A percentile compares a stretch with the other conserved stretches of the same genome.
Evolutionary conservation across 768 basidiomycete species (phyloP).

Genomic region (Dacryopinax primogenitus): DNA sequence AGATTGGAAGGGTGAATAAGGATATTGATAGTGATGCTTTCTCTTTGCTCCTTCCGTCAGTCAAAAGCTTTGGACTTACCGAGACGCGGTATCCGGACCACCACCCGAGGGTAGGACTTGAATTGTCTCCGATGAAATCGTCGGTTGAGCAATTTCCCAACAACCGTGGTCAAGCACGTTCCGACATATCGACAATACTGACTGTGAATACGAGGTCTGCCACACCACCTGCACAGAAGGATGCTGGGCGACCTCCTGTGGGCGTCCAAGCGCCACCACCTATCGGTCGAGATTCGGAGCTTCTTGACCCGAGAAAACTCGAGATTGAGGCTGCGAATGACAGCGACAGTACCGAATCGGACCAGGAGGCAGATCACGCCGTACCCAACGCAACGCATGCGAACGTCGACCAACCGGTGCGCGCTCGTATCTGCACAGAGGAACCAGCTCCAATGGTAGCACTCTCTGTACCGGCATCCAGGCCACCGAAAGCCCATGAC

Average conservation of each 20-base stretch:
- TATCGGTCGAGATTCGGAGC: not conserved
- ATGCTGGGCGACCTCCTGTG: not conserved
- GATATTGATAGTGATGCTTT: not conserved
- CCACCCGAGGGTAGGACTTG: too few species aligned
- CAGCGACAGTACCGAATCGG: not conserved
- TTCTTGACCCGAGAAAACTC: not conserved
- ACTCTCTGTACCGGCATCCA: too few species aligned
- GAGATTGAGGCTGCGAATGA: not conserved
- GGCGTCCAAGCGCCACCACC: not conserved
- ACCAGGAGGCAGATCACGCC: not conserved
- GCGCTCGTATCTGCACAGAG: too few species aligned
- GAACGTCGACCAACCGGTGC: not conserved
- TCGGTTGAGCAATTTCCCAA: too few species aligned
- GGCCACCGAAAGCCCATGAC: not conserved
- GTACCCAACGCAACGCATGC: not conserved
- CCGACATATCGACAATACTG: too few species aligned
- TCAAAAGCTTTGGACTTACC: too few species aligned
- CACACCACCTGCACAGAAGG: not conserved
- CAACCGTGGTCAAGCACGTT: too few species aligned
- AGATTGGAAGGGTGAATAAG: not conserved
- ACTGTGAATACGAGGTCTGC: too few species aligned
- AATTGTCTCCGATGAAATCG: too few species aligned
- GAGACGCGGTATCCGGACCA: too few species aligned
- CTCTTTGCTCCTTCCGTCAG: too few species aligned
- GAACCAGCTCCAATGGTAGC: too few species aligned